Evolutionary conservation across 208 protist species (phyloP), one percentile per base, ranked within the genome.

Genomic region (Leishmania guyanensis): DNA sequence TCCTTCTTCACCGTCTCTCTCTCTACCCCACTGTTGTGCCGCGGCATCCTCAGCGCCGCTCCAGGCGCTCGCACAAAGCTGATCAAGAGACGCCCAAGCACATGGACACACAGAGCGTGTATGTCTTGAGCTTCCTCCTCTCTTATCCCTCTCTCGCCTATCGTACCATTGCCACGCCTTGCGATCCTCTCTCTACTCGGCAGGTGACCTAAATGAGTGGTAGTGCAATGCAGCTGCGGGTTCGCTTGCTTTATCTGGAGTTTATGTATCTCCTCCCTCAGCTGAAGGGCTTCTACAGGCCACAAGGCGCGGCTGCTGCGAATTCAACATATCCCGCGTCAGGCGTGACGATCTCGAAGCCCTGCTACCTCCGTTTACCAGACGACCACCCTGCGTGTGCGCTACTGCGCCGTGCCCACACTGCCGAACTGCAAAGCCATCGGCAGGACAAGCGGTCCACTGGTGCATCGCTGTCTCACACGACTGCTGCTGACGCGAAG

Each of bases 241-340:
- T 93, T 20, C 86, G 86, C n/a, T 78, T 89, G 62, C 87, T 93
- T 16, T 95, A 95, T 54, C 60, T 93, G 4, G 92, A 95, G 74
- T 93, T 95, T 72, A 89, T 95, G 85, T 81, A 90, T n/a, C 86
- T 93, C 43, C 75, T 88, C 1, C 85, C 92, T 1, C 80, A 91
- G 68, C 68, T 91, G 1, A 17, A 66, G n/a, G n/a, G 74, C 68
- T 83, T 86, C 62, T 83, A 74, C 36, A 80, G 54, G 6, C 64
- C 77, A 53, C 69, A 71, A 3, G 69, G 69, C 12, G 36, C 79
- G n/a, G 60, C 68, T 3, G n/a, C 48, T 3, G 36, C 36, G 8
- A 46, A 50, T 12, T 5, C 14, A 39, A 77, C 36, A 5, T n/a
- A 29, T 8, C 10, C 48, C 10, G 3, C 56, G 22, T 53, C 70